phyloP scores from a whole-genome alignment of 2,329 filamentous ascomycete genomes.

The Hymenoscyphus linearis region DNA sequence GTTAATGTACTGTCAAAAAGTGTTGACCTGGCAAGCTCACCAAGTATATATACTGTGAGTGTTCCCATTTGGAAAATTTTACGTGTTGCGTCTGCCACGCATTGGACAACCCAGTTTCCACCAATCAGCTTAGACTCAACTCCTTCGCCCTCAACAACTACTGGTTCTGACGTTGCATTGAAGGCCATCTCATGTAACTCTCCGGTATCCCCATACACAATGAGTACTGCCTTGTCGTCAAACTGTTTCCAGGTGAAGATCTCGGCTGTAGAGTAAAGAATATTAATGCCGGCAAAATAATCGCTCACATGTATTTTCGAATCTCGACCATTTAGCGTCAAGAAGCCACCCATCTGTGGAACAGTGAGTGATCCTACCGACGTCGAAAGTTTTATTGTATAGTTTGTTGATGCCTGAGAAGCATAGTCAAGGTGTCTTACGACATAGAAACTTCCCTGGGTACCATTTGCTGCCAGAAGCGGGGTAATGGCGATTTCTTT shows the following conservation, averaged over 20 bases:
- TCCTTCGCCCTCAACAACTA: constrained; percentile 25
- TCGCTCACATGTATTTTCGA: constrained; percentile 61
- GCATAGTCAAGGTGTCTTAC: constrained; percentile 60
- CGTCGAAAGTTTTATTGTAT: constrained; percentile 51
- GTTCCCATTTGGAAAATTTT: constrained; percentile 44
- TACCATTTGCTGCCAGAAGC: constrained; percentile 43
- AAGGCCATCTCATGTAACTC: constrained; percentile 53
- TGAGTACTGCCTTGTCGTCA: constrained; percentile 48
- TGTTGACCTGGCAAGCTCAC: neutral
- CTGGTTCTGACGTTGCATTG: neutral
- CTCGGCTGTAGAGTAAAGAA: constrained; percentile 63
- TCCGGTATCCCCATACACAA: constrained; percentile 55
- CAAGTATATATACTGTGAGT: constrained; percentile 25
- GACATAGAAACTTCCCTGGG: constrained; percentile 55
- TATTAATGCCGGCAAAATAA: constrained; percentile 48
- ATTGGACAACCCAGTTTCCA: constrained; percentile 46
- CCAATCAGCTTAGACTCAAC: constrained; percentile 33
- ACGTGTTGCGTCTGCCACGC: constrained; percentile 48
- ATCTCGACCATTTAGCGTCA: constrained; percentile 55
- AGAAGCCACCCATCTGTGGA: constrained; percentile 48
- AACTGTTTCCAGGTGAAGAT: constrained; percentile 62
- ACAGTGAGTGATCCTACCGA: constrained; percentile 48
- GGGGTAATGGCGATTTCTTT: constrained; percentile 57
- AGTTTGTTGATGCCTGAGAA: constrained; percentile 45
- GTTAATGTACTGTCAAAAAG: neutral